These are phyloP conservation scores for Lachancea kluyveri DNA, from an alignment of 805 yeast genomes.

Conservation along the genomic window DNA sequence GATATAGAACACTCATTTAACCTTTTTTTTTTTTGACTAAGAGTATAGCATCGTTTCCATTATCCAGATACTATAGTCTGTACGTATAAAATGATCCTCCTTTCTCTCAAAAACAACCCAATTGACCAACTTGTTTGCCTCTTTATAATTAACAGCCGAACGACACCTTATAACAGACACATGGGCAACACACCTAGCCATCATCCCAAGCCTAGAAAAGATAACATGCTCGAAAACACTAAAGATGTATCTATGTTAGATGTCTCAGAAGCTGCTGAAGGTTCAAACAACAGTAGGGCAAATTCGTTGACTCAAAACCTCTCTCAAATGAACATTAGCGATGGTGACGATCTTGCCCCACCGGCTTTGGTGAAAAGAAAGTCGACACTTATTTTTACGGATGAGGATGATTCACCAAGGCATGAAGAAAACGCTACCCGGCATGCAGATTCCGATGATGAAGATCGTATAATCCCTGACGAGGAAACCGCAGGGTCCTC, in stretches of 20 bases:
- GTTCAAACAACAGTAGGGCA: constrained; percentile 6
- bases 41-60: too few species aligned
- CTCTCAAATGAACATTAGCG: constrained; percentile 32
- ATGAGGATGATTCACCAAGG: constrained; percentile 37
- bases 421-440: constrained; percentile 16
- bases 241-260: constrained; percentile 27
- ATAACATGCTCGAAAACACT: constrained; percentile 13
- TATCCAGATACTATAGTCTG: too few species aligned
- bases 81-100: too few species aligned
- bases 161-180: too few species aligned
- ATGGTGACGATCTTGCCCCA: constrained; percentile 22
- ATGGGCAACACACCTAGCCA: constrained; percentile 11
- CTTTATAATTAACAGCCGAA: too few species aligned
- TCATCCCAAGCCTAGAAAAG: too few species aligned
- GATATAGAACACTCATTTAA: too few species aligned
- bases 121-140: too few species aligned
- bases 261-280: constrained; percentile 19
- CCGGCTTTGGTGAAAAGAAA: constrained; percentile 45
- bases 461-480: neutral
- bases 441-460: constrained; percentile 3
- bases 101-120: too few species aligned
- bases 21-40: too few species aligned
- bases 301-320: constrained; percentile 24
- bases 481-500: constrained; percentile 2
- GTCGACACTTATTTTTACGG: constrained; percentile 66